Evolutionary conservation across 495 filamentous ascomycete species (phyloP), one percentile per base, ranked within the genome.

Genomic region (Aspergillus heteromorphus): DNA sequence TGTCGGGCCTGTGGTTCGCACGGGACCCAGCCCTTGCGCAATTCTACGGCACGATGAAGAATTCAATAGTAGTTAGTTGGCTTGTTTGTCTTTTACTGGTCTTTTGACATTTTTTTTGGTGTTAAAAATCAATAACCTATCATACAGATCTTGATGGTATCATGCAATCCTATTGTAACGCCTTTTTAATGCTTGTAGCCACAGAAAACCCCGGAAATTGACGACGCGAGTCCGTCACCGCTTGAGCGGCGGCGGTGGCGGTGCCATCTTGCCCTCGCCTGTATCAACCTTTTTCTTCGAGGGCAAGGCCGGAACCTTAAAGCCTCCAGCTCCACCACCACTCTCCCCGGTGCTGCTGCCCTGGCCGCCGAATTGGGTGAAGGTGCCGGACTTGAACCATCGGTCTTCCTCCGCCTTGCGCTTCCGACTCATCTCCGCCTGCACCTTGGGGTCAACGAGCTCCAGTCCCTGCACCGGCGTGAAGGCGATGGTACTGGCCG

Each of bases 361-460:
- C 48, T 70, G 73, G 38, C 78, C 74, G 14, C 88, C 87, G 51
- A 96, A 83, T 73, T 95, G 91, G 21, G 93, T 97, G 57, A 98
- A 98, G 4, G 91, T 93, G 2, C 93, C 95, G 19, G 89, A 87
- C 65, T 90, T 95, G 73, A 97, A 97, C 87, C 91, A 97, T 38
- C 89, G 77, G 66, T 97, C 92, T 64, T 95, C 89, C 58, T 97
- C 92, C 5, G 91, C 92, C 62, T 93, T 93, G 63, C 88, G 77
- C 75, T 97, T 97, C 56, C 90, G 79, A 60, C 75, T 89, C 61
- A 91, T 70, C 70, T 80, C 91, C 2, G 88, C 86, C 61, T 87
- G 83, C 49, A 89, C 82, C 77, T 95, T 97, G 47, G 93, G 93
- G 71, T 97, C 95, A 14, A 97, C 91, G 8, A 98, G 82, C 76